Conservation (phyloP, 169 alveolate species). For the Cryptosporidium canis region DNA sequence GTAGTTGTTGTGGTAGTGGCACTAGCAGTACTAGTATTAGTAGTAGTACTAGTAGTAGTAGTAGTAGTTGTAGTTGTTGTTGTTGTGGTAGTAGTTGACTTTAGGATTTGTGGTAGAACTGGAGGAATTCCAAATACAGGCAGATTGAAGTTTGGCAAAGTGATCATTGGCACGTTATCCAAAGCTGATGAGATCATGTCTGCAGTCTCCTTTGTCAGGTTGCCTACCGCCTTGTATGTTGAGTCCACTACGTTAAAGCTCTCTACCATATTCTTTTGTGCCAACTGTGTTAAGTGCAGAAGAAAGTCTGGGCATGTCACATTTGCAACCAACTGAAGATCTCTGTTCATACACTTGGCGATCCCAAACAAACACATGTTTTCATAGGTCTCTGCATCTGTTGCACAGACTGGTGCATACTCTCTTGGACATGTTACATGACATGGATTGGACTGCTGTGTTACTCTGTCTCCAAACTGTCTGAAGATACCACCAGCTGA, state of each 20-base stretch:
- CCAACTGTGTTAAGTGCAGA: slow-evolving; percentile 16
- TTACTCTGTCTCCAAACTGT: background rate
- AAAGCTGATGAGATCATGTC: slow-evolving; percentile 42
- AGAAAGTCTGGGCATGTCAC: slow-evolving; percentile 68
- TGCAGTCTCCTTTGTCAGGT: slow-evolving; percentile 30
- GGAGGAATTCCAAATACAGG: slow-evolving; percentile 60
- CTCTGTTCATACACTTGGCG: slow-evolving; percentile 59
- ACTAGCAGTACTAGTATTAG: background rate
- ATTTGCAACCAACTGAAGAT: slow-evolving; percentile 58
- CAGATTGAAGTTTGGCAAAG: slow-evolving; percentile 37
- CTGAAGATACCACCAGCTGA: slow-evolving; percentile 70
- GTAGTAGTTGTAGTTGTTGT: background rate
- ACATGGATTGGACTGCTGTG: slow-evolving; percentile 47
- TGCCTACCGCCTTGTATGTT: slow-evolving; percentile 23
- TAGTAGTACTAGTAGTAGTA: background rate
- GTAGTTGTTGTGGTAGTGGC: background rate
- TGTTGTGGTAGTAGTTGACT: background rate
- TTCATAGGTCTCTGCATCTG: slow-evolving; percentile 65
- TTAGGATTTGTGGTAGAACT: background rate
- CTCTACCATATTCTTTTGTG: slow-evolving; percentile 32
- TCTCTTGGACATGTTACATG: slow-evolving; percentile 71
- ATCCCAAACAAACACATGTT: slow-evolving; percentile 62
- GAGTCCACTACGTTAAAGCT: slow-evolving; percentile 31
- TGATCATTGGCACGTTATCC: slow-evolving; percentile 14
- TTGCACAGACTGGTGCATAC: slow-evolving; percentile 71